Evolutionary conservation across 768 basidiomycete species (phyloP), one percentile per base, ranked within the genome.

Genomic region (Kwoniella pini): DNA sequence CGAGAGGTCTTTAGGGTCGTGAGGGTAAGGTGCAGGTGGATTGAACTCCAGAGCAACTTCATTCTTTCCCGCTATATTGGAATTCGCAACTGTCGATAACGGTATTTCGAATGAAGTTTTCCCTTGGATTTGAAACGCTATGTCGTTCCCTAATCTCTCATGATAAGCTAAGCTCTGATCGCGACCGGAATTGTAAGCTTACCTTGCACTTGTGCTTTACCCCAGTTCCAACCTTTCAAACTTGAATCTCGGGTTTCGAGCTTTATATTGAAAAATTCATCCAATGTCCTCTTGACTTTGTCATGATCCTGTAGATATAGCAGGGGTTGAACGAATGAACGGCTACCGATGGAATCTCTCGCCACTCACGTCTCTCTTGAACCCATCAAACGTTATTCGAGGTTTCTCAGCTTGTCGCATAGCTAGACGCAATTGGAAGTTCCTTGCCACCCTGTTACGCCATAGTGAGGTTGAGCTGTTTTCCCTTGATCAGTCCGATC

Each of bases 221-320:
- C 96, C 96, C 96, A 98, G 77, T 99, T 98, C 92, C 92, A 98
- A 0, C 96, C 96, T 75, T 90, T 93, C 76, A 94, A 85, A 12
- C 90, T 87, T 17, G 87, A 83, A 66, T 99, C 96, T 77, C 86
- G 87, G 4, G 83, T 84, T 76, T 98, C 96, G 22, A 98, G 81
- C 2, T 88, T 85, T 59, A 95, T 81, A 42, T 84, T 85, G 80
- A 92, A 98, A 79, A 92, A 86, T 63, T 89, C 89, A 79, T 95
- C 94, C 66, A 96, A 79, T 42, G 94, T 76, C 51, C 83, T 80
- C 3, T 87, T 81, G n/a, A 98, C 75, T 64, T 87, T 88, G 60
- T 98, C 96, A 59, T 91, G 88, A 77, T 99, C 95, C 91, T 96
- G 70, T 17, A 7, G 3, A 0, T 24, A 21, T 2, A 3, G n/a